Evolutionary conservation across 2,329 filamentous ascomycete species (phyloP), one percentile per base, ranked within the genome.

Genomic region (Blastomyces emzantsi): DNA sequence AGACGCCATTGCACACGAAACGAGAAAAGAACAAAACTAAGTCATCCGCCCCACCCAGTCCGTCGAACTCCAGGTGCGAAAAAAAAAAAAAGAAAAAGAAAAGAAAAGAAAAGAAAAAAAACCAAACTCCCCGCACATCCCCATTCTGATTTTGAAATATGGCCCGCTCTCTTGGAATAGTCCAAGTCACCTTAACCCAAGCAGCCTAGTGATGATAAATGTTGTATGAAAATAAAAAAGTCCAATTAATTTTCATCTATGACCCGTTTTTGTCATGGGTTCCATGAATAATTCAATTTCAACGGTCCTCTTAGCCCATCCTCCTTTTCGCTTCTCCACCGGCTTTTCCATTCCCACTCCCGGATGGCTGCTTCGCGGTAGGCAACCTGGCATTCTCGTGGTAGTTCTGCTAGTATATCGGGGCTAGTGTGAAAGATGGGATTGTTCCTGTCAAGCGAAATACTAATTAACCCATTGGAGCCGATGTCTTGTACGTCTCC

Each of bases 281-380:
- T 73, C 75, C 76, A 78, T 11, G 74, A 70, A 67, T 76, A 77
- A 47, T 74, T 77, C 69, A 76, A 74, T 19, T 71, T 66, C 7
- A 74, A 70, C 11, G 67, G 68, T 19, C 69, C 68, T 25, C 75
- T 69, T 19, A 70, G 63, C 4, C 81, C 81, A 70, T 85, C 84
- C 11, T 81, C 76, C 45, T 74, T 80, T 76, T 97, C 92, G 5
- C 83, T 81, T 19, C 83, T 84, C 90, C 92, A 96, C 66, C 82
- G 83, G 41, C 76, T 79, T 73, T 90, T 90, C 90, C 92, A 97
- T 62, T 82, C 77, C 65, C 77, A 74, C 74, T 96, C 90, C 62
- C 82, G 80, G 13, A 77, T 77, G 61, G 86, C 79, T 2, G 90
- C 87, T 62, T 83, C 79, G 60, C 91, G 80, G 66, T 96, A 92